These are phyloP conservation scores for Xylariaceae sp. DNA, from an alignment of 2,329 filamentous ascomycete species.

Conservation along the genomic window DNA sequence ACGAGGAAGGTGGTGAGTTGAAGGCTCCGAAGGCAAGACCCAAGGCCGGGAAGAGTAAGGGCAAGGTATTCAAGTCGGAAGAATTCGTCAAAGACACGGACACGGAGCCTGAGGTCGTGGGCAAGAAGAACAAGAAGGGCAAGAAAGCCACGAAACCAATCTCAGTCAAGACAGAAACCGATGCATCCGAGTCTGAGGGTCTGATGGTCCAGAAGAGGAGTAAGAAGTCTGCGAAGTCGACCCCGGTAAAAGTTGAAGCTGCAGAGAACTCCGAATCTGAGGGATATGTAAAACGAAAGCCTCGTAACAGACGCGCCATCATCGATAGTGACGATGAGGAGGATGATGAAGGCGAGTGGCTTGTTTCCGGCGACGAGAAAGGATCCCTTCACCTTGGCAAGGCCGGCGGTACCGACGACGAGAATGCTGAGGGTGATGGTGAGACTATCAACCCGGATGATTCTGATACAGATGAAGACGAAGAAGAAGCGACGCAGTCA, in stretches of 20 bases:
- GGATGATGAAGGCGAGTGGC: constrained; percentile 71
- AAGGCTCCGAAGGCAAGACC: constrained; percentile 37
- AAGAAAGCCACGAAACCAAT: constrained; percentile 23
- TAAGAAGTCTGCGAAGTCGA: constrained; percentile 28
- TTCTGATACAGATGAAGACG: constrained; percentile 50
- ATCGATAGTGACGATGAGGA: constrained; percentile 49
- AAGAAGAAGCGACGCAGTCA: constrained; percentile 37
- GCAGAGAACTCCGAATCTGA: constrained; percentile 33
- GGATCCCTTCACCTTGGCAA: constrained; percentile 59
- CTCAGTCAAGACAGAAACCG: too few relatives aligned
- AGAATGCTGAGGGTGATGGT: constrained; percentile 81
- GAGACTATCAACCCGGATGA: constrained; percentile 72
- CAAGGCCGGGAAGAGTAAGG: constrained; percentile 30
- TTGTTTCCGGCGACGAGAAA: constrained; percentile 65
- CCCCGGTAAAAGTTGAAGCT: constrained; percentile 12
- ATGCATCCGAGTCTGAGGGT: too few relatives aligned
- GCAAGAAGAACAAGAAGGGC: constrained; percentile 30
- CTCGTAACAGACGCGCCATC: constrained; percentile 38
- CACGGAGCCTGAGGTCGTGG: too few relatives aligned
- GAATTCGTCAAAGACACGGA: too few relatives aligned
- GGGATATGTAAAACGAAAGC: constrained; percentile 26
- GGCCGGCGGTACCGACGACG: constrained; percentile 79
- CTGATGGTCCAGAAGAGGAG: constrained; percentile 20
- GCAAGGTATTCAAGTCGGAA: too few relatives aligned
- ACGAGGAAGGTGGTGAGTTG: constrained; percentile 37